phyloP scores from a whole-genome alignment of 345 rosid genomes.

The Murraya paniculata region DNA sequence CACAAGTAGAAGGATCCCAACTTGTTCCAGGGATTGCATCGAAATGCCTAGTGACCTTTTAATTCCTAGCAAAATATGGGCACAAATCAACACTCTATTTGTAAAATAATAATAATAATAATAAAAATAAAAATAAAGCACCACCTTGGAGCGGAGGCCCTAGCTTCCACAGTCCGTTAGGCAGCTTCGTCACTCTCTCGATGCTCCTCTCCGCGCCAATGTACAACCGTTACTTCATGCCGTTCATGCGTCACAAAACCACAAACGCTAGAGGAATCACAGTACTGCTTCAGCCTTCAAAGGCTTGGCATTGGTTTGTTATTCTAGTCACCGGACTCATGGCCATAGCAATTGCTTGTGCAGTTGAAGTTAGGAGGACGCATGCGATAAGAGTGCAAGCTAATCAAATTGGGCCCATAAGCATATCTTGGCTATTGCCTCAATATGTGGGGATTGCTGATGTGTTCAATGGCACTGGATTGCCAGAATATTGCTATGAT shows the following conservation, averaged over 20 bases:
- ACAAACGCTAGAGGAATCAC: slow-evolving; percentile 83
- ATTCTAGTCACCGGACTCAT: slow-evolving; percentile 42
- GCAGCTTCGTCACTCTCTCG: slow-evolving; percentile 75
- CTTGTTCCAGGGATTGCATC: slow-evolving; percentile 61
- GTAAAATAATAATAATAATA: too few species aligned
- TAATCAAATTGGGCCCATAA: slow-evolving; percentile 66
- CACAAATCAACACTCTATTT: slow-evolving; percentile 87
- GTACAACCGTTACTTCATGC: slow-evolving; percentile 74
- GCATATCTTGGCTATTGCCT: slow-evolving; percentile 77
- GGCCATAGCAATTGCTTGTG: slow-evolving; percentile 73
- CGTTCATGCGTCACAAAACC: slow-evolving; percentile 58
- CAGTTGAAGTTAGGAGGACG: slow-evolving; percentile 60
- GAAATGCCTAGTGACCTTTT: slow-evolving; percentile 68
- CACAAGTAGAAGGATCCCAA: slow-evolving; percentile 76
- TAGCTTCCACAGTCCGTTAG: slow-evolving; percentile 58
- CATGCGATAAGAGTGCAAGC: slow-evolving; percentile 44
- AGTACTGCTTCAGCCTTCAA: slow-evolving; percentile 45
- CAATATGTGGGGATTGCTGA: slow-evolving; percentile 79
- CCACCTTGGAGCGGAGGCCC: slow-evolving; percentile 64
- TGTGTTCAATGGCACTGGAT: slow-evolving; percentile 71
- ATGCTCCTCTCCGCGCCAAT: slow-evolving; percentile 78
- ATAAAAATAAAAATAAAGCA: too few species aligned
- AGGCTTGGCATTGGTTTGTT: slow-evolving; percentile 65
- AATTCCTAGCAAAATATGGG: slow-evolving; percentile 81
- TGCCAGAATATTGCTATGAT: slow-evolving; percentile 81